A percentile compares a stretch with the other conserved stretches of the same genome.
phyloP scores from a whole-genome alignment of 2,329 filamentous ascomycete genomes.

The Sarocladium oryzae region DNA sequence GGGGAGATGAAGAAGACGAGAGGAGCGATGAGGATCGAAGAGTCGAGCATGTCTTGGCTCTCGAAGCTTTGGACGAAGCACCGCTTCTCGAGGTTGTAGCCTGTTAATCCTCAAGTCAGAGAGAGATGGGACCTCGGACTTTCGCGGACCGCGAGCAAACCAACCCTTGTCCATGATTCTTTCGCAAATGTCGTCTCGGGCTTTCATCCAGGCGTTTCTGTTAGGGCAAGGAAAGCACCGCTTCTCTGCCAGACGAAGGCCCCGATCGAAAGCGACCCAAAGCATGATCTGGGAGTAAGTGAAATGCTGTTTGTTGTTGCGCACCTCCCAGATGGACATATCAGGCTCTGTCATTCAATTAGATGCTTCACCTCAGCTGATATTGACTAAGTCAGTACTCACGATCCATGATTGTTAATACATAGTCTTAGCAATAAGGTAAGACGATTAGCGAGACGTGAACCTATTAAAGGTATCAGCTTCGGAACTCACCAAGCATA shows the following conservation, averaged over 20 bases:
- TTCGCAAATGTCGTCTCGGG: conserved; percentile 64
- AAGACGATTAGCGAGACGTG: not conserved
- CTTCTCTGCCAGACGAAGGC: conserved; percentile 67
- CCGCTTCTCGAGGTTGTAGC: conserved; percentile 63
- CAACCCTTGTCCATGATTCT: conserved; percentile 66
- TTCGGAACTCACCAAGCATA: conserved; percentile 43
- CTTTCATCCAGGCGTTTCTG: conserved; percentile 56
- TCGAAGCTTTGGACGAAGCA: conserved; percentile 75
- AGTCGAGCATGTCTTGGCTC: conserved; percentile 62
- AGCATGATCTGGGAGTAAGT: conserved; percentile 79
- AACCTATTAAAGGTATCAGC: too few relatives aligned
- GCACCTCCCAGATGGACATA: conserved; percentile 81
- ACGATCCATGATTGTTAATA: conserved; percentile 59
- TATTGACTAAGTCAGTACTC: conserved; percentile 15
- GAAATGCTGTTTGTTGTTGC: conserved; percentile 69
- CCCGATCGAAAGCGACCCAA: conserved; percentile 75
- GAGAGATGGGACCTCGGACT: not conserved
- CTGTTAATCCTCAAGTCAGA: conserved; percentile 23
- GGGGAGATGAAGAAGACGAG: conserved; percentile 75
- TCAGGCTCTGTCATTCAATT: conserved; percentile 45
- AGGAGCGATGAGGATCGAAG: conserved; percentile 68
- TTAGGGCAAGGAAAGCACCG: conserved; percentile 69
- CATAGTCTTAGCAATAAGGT: conserved; percentile 47
- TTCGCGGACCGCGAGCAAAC: not conserved
- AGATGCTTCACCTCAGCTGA: not conserved